Conservation (phyloP, 305 asterid genomes). For the Vinca major region DNA sequence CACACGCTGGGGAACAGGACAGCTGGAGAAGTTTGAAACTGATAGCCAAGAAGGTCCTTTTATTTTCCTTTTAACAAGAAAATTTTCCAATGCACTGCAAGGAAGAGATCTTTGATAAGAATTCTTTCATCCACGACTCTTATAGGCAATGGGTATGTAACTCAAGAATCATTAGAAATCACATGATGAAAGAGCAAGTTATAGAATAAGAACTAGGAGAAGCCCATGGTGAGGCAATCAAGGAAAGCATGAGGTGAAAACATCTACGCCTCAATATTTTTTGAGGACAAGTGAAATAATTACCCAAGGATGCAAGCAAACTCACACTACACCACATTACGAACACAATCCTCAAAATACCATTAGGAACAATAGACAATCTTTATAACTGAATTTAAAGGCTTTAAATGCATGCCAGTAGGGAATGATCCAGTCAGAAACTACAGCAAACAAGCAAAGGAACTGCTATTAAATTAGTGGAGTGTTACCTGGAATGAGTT, state of each 20-base stretch:
- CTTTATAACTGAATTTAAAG: neutral
- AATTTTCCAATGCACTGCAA: slow-evolving; percentile 81
- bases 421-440: slow-evolving; percentile 5
- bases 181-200: neutral
- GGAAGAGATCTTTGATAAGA: neutral
- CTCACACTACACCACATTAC: neutral
- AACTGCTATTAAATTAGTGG: slow-evolving; percentile 7
- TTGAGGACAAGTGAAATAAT: neutral
- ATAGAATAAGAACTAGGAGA: neutral
- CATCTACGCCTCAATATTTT: neutral
- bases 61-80: slow-evolving; percentile 78
- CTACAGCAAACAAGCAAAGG: slow-evolving; percentile 6
- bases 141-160: neutral
- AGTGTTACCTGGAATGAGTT: slow-evolving; percentile 72
- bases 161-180: neutral
- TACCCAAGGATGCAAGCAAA: neutral
- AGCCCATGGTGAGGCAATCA: neutral
- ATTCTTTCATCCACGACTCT: slow-evolving; percentile 1
- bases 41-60: slow-evolving; percentile 97
- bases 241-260: neutral
- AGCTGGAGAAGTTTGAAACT: slow-evolving; percentile 62
- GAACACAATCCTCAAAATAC: neutral
- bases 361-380: neutral
- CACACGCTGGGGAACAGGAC: slow-evolving; percentile 58
- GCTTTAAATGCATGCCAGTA: neutral